Evolutionary conservation across 352 stramenopile genomes (phyloP).

Genomic region (Phytophthora lateralis): DNA sequence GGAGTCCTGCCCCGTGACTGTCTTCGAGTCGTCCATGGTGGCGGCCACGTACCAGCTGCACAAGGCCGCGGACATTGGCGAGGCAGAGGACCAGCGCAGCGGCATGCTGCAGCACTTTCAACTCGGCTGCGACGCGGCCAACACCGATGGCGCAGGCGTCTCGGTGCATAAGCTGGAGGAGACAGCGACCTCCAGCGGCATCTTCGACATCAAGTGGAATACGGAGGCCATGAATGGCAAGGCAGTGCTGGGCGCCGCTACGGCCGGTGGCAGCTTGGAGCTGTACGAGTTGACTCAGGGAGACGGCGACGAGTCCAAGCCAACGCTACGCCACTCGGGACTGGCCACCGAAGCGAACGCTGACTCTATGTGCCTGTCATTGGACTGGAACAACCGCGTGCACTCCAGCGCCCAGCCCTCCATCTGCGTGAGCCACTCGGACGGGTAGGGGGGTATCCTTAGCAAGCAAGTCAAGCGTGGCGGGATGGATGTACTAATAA

Average conservation of each 20-base stretch:
- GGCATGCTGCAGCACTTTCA: constrained; percentile 76
- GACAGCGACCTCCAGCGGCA: constrained; percentile 54
- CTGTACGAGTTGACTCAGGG: constrained; percentile 51
- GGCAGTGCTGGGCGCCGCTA: constrained; percentile 66
- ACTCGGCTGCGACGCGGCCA: constrained; percentile 37
- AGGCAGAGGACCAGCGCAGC: constrained; percentile 45
- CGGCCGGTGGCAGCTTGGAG: constrained; percentile 66
- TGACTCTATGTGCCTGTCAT: constrained; percentile 78
- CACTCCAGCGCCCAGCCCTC: constrained; percentile 46
- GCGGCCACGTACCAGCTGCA: constrained; percentile 86
- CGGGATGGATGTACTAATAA: constrained; percentile 16
- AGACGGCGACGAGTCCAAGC: background rate
- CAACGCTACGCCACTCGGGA: constrained; percentile 41
- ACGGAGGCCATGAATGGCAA: constrained; percentile 51
- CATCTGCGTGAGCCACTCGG: constrained; percentile 83
- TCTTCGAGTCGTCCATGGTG: constrained; percentile 69
- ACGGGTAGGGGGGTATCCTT: constrained; percentile 55
- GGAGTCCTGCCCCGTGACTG: constrained; percentile 70
- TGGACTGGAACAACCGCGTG: constrained; percentile 87
- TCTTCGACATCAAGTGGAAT: constrained; percentile 89
- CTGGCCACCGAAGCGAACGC: constrained; percentile 41
- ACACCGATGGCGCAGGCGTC: constrained; percentile 28
- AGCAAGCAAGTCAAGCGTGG: constrained; percentile 4
- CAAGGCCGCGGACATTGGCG: constrained; percentile 45
- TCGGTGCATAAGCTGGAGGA: constrained; percentile 52